Evolutionary conservation across 352 stramenopile species (phyloP).

Genomic region (Phytophthora pistaciae): DNA sequence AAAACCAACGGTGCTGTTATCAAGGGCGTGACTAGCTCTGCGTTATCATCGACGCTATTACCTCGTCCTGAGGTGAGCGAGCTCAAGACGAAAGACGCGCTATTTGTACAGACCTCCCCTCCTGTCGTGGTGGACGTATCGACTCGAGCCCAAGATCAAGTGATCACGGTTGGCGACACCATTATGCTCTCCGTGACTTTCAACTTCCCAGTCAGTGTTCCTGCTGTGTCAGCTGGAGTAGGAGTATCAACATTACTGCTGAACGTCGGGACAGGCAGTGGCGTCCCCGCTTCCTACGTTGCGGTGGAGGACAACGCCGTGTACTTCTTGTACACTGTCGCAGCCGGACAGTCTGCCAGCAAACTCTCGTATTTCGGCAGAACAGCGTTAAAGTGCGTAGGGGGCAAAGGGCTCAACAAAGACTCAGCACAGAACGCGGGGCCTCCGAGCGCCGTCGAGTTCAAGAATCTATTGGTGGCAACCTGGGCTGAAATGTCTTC

Average conservation of each 20-base stretch:
- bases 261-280: conserved; percentile 42
- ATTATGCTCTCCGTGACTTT: conserved; percentile 55
- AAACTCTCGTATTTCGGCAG: conserved; percentile 52
- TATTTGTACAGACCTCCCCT: conserved; percentile 52
- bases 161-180: conserved; percentile 64
- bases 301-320: conserved; percentile 47
- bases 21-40: conserved; percentile 16
- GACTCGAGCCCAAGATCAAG: conserved; percentile 45
- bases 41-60: conserved; percentile 51
- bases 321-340: conserved; percentile 67
- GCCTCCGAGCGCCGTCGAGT: conserved; percentile 29
- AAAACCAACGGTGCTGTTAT: conserved; percentile 55
- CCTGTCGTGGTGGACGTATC: conserved; percentile 48
- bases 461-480: conserved; percentile 45
- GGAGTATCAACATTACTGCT: conserved; percentile 54
- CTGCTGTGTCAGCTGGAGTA: conserved; percentile 1
- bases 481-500: conserved; percentile 60
- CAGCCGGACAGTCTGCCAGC: conserved; percentile 46
- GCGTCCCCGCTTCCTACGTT: conserved; percentile 35
- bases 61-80: conserved; percentile 29
- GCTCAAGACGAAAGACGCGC: conserved; percentile 17
- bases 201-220: conserved; percentile 44
- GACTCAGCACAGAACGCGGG: conserved; percentile 40
- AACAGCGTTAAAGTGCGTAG: conserved; percentile 54
- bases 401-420: conserved; percentile 57